These are phyloP conservation scores for Rosa lucieae DNA, from an alignment of 306 rosid species.

Conservation along the genomic window DNA sequence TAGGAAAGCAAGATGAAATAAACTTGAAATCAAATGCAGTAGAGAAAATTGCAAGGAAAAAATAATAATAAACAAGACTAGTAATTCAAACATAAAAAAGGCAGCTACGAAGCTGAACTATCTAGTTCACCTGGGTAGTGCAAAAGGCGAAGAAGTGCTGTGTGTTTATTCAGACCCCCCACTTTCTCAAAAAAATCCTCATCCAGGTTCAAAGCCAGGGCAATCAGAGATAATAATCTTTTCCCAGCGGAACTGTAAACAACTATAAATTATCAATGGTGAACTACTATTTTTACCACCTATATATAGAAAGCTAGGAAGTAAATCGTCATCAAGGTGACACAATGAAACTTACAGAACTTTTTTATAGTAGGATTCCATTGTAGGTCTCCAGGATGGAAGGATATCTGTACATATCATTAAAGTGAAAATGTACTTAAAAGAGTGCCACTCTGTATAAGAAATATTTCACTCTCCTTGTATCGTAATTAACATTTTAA, in stretches of 20 bases:
- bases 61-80: neutral
- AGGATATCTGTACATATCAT: constrained; percentile 51
- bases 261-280: neutral
- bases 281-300: neutral
- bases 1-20: neutral
- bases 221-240: constrained; percentile 51
- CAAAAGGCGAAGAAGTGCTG: constrained; percentile 68
- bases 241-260: constrained; percentile 57
- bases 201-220: constrained; percentile 68
- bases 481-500: neutral
- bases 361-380: constrained; percentile 55
- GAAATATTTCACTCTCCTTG: neutral
- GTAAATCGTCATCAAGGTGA: neutral
- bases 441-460: neutral
- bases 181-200: constrained; percentile 66
- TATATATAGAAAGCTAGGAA: neutral
- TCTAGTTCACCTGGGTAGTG: constrained; percentile 67
- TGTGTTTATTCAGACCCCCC: constrained; percentile 49
- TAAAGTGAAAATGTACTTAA: constrained; percentile 10
- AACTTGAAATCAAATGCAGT: neutral
- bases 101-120: neutral
- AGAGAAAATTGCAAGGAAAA: neutral
- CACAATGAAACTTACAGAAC: constrained; percentile 52
- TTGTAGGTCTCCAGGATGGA: constrained; percentile 68
- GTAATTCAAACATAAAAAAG: neutral